Conservation (phyloP, 495 filamentous ascomycete species). For the Trichoderma gamsii region DNA sequence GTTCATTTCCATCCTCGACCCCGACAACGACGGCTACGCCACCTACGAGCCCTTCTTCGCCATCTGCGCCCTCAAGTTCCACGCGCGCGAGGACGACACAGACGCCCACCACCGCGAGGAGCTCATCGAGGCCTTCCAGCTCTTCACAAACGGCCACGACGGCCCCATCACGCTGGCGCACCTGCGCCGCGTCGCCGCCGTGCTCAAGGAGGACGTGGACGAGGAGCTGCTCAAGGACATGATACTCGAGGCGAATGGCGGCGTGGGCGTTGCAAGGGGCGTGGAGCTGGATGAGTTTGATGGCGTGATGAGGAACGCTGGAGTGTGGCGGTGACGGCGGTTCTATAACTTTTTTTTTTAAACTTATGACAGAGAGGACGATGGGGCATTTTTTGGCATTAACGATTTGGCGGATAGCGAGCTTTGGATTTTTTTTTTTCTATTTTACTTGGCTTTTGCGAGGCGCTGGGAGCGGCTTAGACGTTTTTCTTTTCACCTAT, state of each 20-base stretch:
- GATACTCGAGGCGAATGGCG: conserved; percentile 87
- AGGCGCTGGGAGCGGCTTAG: not conserved
- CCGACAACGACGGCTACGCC: conserved; percentile 69
- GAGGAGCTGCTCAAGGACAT: conserved; percentile 84
- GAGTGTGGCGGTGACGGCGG: conserved; percentile 56
- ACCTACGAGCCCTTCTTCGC: conserved; percentile 71
- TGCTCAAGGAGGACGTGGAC: conserved; percentile 72
- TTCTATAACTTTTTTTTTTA: not conserved
- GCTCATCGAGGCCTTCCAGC: conserved; percentile 68
- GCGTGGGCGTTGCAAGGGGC: conserved; percentile 60
- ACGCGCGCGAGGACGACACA: conserved; percentile 44
- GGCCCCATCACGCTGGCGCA: conserved; percentile 65
- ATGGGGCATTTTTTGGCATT: not conserved
- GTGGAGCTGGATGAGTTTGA: conserved; percentile 78
- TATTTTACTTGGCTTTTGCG: not conserved
- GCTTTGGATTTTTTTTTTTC: not conserved
- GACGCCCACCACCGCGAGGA: conserved; percentile 52
- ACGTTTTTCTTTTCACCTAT: not conserved
- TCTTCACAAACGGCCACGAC: conserved; percentile 55
- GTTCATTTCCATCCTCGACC: conserved; percentile 74
- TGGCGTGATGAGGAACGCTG: conserved; percentile 76
- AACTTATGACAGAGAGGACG: not conserved
- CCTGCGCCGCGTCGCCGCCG: conserved; percentile 70
- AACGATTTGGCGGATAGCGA: not conserved
- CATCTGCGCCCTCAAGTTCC: conserved; percentile 77